Evolutionary conservation across 2,329 filamentous ascomycete species (phyloP).

Genomic region (Ascochyta lentis): DNA sequence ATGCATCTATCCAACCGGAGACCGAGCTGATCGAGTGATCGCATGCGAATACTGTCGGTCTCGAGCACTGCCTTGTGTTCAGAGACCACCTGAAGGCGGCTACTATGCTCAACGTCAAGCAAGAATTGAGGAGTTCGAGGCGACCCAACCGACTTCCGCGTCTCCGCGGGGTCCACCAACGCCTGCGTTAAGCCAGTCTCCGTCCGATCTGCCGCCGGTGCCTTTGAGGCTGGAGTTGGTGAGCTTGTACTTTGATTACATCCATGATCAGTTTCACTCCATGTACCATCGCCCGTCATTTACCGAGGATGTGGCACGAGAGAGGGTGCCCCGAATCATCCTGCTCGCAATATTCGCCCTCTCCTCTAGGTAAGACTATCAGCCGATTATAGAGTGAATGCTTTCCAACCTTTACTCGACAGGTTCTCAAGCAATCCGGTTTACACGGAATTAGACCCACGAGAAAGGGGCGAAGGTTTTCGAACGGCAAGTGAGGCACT

Average conservation of each 20-base stretch:
- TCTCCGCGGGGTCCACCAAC: constrained; percentile 1
- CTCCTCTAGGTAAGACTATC: constrained; percentile 20
- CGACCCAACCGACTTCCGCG: constrained; percentile 10
- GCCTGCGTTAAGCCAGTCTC: constrained; percentile 11
- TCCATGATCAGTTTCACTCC: constrained; percentile 34
- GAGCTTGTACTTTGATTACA: constrained; percentile 34
- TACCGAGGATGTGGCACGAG: constrained; percentile 24
- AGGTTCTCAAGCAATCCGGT: constrained; percentile 25
- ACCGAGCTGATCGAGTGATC: constrained; percentile 17
- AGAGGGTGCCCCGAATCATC: constrained; percentile 25
- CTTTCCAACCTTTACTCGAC: background rate
- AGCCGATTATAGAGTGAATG: background rate
- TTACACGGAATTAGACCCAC: constrained; percentile 23
- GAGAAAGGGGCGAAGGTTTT: constrained; percentile 27
- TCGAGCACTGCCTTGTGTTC: constrained; percentile 28
- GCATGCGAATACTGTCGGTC: constrained; percentile 30
- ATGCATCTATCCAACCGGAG: constrained; percentile 28
- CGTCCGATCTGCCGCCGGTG: constrained; percentile 22
- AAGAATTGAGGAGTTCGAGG: constrained; percentile 18
- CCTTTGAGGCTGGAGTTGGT: constrained; percentile 25
- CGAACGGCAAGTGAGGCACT: constrained; percentile 25
- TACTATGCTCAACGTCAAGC: constrained; percentile 34
- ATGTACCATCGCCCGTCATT: constrained; percentile 33
- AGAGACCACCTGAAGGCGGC: constrained; percentile 31
- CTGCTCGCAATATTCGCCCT: constrained; percentile 32